Base-by-base conservation (phyloP, 75 land plant species). In the Cunninghamia lanceolata region DNA sequence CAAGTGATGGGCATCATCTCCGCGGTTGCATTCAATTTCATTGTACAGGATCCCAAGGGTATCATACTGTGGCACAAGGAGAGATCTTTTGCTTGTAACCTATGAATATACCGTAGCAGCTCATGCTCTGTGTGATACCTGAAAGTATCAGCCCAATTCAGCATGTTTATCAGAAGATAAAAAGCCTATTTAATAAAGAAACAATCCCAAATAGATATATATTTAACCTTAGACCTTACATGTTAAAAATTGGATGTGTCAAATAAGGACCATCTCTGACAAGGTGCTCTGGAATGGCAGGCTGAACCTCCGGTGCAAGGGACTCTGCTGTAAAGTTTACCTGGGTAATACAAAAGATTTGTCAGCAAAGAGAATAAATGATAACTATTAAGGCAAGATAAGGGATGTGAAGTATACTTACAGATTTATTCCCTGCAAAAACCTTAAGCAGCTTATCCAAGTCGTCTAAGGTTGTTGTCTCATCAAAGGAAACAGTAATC, bases 41-140 rank as follows among this genome's bases (percentile, higher is more conserved):
- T 98, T 68, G 99, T 98, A 85, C 99, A 98, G 79, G 99, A 98
- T n/a, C 99, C 99, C 84, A 98, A 83, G 1, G 99, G 99, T 83
- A 98, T 98, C 99, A 97, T 97, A 76, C 99, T 98, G 87, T 95
- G 99, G 85, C 94, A 93, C 76, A 98, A 78, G 2, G 99, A 96
- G 30, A 98, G 89, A 89, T 98, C 99, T 87, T 94, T 98, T 35
- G 96, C 89, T 86, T 95, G 97, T 52, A 98, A 80, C 85, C 90
- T 92, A 82, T 93, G 94, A 13, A 98, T 79, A 89, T 98, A 98
- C 10, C 99, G 90, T 4, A 98, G 94, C 85, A 98, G 86, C 86
- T 98, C 99, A 88, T 98, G 99, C 94, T 98, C 99, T n/a, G 99
- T 92, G 85, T 98, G 99, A 87, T 93, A 95, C 90, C 99, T 96